phyloP scores from a whole-genome alignment of 192 early-diverging fungal species.

The Mortierella hygrophila region DNA sequence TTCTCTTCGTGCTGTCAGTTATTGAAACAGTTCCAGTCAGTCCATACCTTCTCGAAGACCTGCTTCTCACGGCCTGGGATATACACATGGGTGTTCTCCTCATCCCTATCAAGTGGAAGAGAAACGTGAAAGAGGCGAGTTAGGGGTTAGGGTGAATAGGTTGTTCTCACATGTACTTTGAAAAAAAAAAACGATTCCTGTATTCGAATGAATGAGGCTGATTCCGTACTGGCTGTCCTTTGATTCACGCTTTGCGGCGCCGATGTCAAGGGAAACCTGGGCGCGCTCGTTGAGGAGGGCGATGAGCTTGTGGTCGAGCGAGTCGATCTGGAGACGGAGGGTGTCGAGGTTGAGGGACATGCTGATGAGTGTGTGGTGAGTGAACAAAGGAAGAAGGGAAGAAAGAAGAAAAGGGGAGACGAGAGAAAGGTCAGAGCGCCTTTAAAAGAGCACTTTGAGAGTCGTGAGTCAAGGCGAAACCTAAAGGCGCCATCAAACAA shows the following conservation, averaged over 20 bases:
- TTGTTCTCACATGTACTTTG: not conserved
- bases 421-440: not conserved
- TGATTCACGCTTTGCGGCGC: constrained; percentile 71
- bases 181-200: not conserved
- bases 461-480: constrained; percentile 15
- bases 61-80: constrained; percentile 83
- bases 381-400: not conserved
- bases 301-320: constrained; percentile 80
- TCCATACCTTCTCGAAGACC: constrained; percentile 76
- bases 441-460: not conserved
- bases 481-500: not conserved
- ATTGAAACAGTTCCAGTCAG: not conserved
- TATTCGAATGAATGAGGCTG: not conserved
- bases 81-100: constrained; percentile 74
- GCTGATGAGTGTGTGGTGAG: not conserved
- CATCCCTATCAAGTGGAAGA: constrained; percentile 16
- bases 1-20: not conserved
- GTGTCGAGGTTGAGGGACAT: constrained; percentile 62
- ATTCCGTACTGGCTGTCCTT: constrained; percentile 22
- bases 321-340: constrained; percentile 77
- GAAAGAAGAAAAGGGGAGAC: not conserved
- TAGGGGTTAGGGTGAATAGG: not conserved
- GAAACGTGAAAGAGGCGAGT: not conserved
- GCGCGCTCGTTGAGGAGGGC: constrained; percentile 87
- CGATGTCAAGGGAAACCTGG: constrained; percentile 82